Evolutionary conservation across 805 yeast genomes (phyloP).

Genomic region (Yamadazyma phyllophila): DNA sequence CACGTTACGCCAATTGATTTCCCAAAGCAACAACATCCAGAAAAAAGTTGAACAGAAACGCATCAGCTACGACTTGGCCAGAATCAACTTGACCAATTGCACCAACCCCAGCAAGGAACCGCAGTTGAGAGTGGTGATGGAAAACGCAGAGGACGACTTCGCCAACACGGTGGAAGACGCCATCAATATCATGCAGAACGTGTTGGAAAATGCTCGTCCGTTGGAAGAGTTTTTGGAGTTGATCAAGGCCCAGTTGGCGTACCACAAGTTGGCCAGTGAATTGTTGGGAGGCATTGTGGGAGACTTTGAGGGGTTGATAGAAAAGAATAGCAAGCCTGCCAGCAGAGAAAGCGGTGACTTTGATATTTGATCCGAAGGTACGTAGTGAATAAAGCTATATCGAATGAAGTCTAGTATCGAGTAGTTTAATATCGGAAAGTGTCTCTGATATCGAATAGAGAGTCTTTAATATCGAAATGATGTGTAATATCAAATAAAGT

Average conservation of each 20-base stretch:
- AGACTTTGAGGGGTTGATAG: constrained; percentile 59
- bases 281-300: constrained; percentile 62
- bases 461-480: too few relatives aligned
- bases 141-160: constrained; percentile 83
- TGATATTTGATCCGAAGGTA: constrained; percentile 30
- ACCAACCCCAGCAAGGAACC: constrained; percentile 57
- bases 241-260: constrained; percentile 75
- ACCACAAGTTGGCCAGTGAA: constrained; percentile 72
- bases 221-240: constrained; percentile 65
- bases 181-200: constrained; percentile 76
- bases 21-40: constrained; percentile 66
- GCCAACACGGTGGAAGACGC: constrained; percentile 90
- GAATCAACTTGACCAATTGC: constrained; percentile 44
- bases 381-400: too few relatives aligned
- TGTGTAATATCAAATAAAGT: too few relatives aligned
- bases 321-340: constrained; percentile 32
- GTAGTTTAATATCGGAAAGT: too few relatives aligned
- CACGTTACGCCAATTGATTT: constrained; percentile 58
- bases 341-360: constrained; percentile 34
- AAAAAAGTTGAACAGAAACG: constrained; percentile 75
- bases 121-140: constrained; percentile 71
- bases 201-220: constrained; percentile 67
- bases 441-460: too few relatives aligned
- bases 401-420: too few relatives aligned
- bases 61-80: constrained; percentile 74